Evolutionary conservation across 78 protist genomes (phyloP), one percentile per base, ranked within the genome.

Genomic region (Dictyostelium discoideum): DNA sequence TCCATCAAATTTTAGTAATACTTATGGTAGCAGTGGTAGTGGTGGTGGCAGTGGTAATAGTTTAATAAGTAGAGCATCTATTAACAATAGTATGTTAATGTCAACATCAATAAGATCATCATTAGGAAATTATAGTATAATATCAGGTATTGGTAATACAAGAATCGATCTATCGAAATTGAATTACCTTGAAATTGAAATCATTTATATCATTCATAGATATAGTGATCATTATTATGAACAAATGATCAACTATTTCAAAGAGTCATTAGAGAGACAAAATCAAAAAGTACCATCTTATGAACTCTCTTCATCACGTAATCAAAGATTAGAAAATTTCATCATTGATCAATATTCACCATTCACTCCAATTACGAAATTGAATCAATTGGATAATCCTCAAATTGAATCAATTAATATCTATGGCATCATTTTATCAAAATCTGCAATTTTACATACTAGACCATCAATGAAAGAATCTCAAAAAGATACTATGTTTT

Each of bases 181-280:
- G 16, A 90, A 90, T 44, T 90, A 90, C 40, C 5, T 90, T 20
- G 95, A 90, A 39, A 39, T 90, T 48, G 60, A 90, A 22, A 67
- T 14, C 24, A 13, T 90, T 6, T 29, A 80, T 73, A 63, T 79
- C n/a, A 86, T 90, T 10, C 76, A 82, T 82, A 26, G 95, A 40
- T 50, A 29, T 26, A 4, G 8, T 14, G 20, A 24, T 22, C 78
- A 90, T 60, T 82, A 80, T 86, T 90, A 67, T 50, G 87, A 90
- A n/a, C 3, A 67, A 46, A 39, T 73, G 50, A 39, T 54, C 5
- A 54, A 18, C 2, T 2, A 4, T 14, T 54, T 84, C 67, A 54
- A 84, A 81, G 22, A 22, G 0, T 14, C 48, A 5, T 48, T 74
- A 13, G 22, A 50, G 37, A 9, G 2, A 60, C 50, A 63, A 60